Conservation (phyloP, 2,329 filamentous ascomycete species). For the Aspergillus aculeatinus region DNA sequence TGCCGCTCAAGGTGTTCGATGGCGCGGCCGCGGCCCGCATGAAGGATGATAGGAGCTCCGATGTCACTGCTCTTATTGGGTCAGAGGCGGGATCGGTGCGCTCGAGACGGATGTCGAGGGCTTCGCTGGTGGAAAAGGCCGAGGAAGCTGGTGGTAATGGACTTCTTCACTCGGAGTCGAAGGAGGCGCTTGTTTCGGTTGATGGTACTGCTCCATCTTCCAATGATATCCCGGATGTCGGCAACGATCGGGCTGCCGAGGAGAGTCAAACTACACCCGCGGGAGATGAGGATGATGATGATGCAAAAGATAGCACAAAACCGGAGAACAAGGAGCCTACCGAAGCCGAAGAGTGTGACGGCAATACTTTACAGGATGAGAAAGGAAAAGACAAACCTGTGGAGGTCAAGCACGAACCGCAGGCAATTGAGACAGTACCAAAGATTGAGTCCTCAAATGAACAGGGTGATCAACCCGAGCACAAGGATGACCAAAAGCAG, state of each 20-base stretch:
- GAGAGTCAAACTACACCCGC: slow-evolving; percentile 13
- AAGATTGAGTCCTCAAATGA: background rate
- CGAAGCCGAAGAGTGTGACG: background rate
- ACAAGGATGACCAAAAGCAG: background rate
- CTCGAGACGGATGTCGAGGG: slow-evolving; percentile 33
- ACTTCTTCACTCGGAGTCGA: slow-evolving; percentile 26
- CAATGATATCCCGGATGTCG: slow-evolving; percentile 27
- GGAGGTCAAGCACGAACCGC: background rate
- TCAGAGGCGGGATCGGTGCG: slow-evolving; percentile 32
- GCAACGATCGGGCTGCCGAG: slow-evolving; percentile 19
- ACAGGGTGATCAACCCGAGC: background rate
- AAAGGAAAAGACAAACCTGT: background rate
- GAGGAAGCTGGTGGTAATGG: slow-evolving; percentile 24
- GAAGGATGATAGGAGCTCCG: slow-evolving; percentile 59
- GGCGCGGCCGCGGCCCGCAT: slow-evolving; percentile 25
- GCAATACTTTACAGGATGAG: background rate
- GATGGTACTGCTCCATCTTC: slow-evolving; percentile 26
- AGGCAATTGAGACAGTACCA: background rate
- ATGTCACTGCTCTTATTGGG: slow-evolving; percentile 60
- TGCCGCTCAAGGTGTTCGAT: slow-evolving; percentile 23
- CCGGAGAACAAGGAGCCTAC: background rate
- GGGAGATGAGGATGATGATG: background rate
- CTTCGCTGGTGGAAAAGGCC: slow-evolving; percentile 25
- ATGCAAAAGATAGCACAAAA: background rate
- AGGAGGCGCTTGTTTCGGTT: slow-evolving; percentile 37